Evolutionary conservation across 2,329 filamentous ascomycete genomes (phyloP).

Genomic region (Thermomyces lanuginosus): DNA sequence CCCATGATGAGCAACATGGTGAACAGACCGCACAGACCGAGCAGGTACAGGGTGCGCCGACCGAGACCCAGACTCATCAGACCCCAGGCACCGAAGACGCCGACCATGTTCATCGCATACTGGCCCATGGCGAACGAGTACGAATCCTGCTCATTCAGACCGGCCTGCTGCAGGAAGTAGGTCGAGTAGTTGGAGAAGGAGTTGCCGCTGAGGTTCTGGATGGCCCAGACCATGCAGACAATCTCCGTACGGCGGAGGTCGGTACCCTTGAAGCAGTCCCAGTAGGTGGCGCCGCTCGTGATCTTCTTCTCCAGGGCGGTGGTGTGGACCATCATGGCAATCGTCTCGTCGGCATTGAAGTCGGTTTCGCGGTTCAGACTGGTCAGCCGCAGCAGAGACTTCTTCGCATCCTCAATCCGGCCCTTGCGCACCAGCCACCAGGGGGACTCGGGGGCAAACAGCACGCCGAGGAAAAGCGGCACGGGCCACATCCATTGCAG

Average conservation of each 20-base stretch:
- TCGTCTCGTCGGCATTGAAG: conserved; percentile 67
- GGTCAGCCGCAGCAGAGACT: conserved; percentile 29
- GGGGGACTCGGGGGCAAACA: conserved; percentile 35
- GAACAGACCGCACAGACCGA: conserved; percentile 57
- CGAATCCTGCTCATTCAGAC: conserved; percentile 32
- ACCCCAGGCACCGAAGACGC: conserved; percentile 66
- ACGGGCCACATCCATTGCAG: conserved; percentile 40
- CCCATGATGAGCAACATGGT: conserved; percentile 68
- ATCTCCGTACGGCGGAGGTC: conserved; percentile 66
- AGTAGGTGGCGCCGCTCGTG: conserved; percentile 55
- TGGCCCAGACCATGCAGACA: conserved; percentile 47
- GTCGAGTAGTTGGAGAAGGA: conserved; percentile 50
- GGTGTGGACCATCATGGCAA: conserved; percentile 87
- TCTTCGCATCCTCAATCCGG: conserved; percentile 32
- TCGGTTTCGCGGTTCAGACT: conserved; percentile 39
- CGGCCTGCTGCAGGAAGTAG: conserved; percentile 42
- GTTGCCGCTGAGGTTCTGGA: conserved; percentile 48
- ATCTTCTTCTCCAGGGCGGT: conserved; percentile 64
- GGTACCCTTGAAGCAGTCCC: conserved; percentile 68
- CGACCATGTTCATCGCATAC: conserved; percentile 56
- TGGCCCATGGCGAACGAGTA: conserved; percentile 44
- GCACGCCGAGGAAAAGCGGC: conserved; percentile 32
- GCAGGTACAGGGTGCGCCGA: conserved; percentile 59
- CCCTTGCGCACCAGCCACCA: conserved; percentile 36
- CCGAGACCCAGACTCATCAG: conserved; percentile 62